Base-by-base conservation (phyloP, 768 basidiomycete species). In the Mycena filopes region DNA sequence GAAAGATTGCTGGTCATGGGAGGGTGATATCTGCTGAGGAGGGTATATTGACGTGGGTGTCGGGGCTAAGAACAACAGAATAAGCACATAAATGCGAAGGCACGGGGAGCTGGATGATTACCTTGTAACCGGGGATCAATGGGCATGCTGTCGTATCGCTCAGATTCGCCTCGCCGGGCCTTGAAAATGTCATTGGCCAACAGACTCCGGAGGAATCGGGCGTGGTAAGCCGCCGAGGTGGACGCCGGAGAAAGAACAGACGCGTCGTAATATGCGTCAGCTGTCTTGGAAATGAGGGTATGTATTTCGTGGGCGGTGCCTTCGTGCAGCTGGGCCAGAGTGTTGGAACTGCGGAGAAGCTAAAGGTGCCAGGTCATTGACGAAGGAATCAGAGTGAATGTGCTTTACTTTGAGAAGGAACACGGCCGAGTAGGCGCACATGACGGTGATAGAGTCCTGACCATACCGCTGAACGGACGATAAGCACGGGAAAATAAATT, bases 401-500 rank as follows among this genome's bases (percentile, higher is more conserved):
- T n/a, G n/a, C n/a, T 77, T 55, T 73, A 91, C 94, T 83, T 84
- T 89, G 68, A 95, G 80, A 67, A 95, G 78, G 73, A 93, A 90
- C 40, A 95, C 87, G 21, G 93, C 93, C 49, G 91, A 87, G 71
- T 95, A 95, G 26, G 92, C 94, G 21, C 91, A 91, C 93, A 95
- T 95, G 48, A 91, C 86, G 10, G 90, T 89, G 65, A 93, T 87
- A 6, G 91, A 90, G 74, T 95, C 93, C 79, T 95, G 94, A 10
- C 90, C 86, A 70, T 95, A 95, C 47, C 90, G 89, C 93, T 94
- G 62, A 65, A 18, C 43, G 65, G 38, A 55, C 49, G 36, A 43
- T 71, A 38, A 71, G 67, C 50, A 10, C 41, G 51, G 31, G 12
- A 5, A 6, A 33, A 12, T 42, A 53, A 25, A 59, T 33, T 12